Conservation (phyloP, 345 rosid species). For the Brassica cretica region DNA sequence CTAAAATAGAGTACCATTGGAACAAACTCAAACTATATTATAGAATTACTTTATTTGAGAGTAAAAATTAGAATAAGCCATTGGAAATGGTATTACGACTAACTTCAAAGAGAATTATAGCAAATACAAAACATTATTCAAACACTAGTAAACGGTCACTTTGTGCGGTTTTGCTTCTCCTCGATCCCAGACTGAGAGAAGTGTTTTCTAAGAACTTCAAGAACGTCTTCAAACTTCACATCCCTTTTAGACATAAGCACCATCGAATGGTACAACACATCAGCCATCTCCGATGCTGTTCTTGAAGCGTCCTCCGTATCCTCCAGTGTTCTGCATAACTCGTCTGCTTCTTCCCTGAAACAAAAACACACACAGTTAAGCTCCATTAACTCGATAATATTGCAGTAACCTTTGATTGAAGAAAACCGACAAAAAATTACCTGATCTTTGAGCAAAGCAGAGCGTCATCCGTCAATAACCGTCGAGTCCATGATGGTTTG, state of each 20-base stretch:
- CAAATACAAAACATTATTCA: not conserved
- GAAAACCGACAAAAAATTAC: slow-evolving; percentile 35
- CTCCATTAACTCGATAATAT: not conserved
- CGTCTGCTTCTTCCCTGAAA: slow-evolving; percentile 83
- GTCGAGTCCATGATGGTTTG: slow-evolving; percentile 79
- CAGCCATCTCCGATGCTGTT: slow-evolving; percentile 81
- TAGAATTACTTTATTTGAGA: too few species aligned
- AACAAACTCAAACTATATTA: too few species aligned
- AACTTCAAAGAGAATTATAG: not conserved
- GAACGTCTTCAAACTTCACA: slow-evolving; percentile 60
- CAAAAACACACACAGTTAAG: not conserved
- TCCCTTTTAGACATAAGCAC: slow-evolving; percentile 59
- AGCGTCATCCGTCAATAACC: slow-evolving; percentile 50
- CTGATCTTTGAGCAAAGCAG: slow-evolving; percentile 77
- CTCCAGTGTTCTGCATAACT: slow-evolving; percentile 73
- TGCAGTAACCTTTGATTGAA: not conserved
- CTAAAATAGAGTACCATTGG: too few species aligned
- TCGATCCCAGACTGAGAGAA: slow-evolving; percentile 73
- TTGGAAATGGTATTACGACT: too few species aligned
- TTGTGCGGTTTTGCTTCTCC: slow-evolving; percentile 60
- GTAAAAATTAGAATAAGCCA: too few species aligned
- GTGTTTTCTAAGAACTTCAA: slow-evolving; percentile 57
- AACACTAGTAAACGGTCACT: not conserved
- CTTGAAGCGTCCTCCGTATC: slow-evolving; percentile 61
- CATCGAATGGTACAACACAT: slow-evolving; percentile 77